Base-by-base conservation (phyloP, 2,329 filamentous ascomycete genomes). In the Metarhizium humberi region DNA sequence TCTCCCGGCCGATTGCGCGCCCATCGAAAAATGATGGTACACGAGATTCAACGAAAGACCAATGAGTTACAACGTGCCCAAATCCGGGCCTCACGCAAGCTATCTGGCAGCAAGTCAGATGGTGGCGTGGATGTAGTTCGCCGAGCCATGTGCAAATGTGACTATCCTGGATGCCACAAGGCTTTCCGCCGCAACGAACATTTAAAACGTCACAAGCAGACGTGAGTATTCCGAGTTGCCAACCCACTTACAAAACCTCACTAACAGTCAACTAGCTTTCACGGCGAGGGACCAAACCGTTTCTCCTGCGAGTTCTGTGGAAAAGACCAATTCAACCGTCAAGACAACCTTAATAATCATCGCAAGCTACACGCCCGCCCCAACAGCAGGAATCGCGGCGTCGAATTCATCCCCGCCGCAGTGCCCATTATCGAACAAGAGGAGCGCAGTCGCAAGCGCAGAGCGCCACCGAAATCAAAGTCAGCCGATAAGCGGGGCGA, bases 181-280 rank as follows among this genome's bases (percentile, higher is more conserved):
- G 73, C 72, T 0, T 80, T 78, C 57, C 75, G 77, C 60, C 71
- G 79, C 55, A 76, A 75, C 29, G 79, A 82, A 64, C 79, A 82
- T 58, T 66, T 81, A 18, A 82, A 81, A 68, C 73, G 79, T 32
- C 79, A 82, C 62, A 71, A 75, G 52, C 72, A 73, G 53, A 76
- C 76, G 78, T 81, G 62, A 70, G 76, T 73, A 38, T 7, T 20
- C n/a, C 38, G 20, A 2, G 8, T 10, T 2, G 34, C 34, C 8
- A 11, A 43, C 25, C 34, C 2, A 42, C 8, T 49, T 40, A 6
- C 30, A 36, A 4, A 11, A 11, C 14, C n/a, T 43, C 30, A 30
- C 16, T 8, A 11, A 29, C 18, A 51, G 36, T 42, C 4, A 50
- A 14, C n/a, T 48, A 70, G 69, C 50, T 71, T 67, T 50, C 70